Evolutionary conservation across 1,139 yeast genomes (phyloP), one percentile per base, ranked within the genome.

Genomic region (Groenewaldozyma sp.): DNA sequence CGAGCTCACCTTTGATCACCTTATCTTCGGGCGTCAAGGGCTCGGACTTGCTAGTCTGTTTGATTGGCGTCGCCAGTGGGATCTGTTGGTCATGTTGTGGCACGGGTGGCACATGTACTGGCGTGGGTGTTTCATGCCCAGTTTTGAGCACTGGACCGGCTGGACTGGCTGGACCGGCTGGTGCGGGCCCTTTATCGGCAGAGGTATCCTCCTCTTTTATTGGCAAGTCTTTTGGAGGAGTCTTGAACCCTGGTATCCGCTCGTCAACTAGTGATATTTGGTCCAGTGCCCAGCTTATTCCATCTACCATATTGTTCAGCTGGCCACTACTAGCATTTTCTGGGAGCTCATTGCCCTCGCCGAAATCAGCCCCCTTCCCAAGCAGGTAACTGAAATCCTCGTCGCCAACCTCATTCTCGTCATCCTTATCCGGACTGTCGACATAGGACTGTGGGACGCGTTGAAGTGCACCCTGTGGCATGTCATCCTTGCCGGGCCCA

Each of bases 11-110:
- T n/a, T 28, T 9, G 20, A 39, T 35, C 28, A 41, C 35, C 29
- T 41, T 31, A n/a, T 34, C 31, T 10, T 16, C 31, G 9, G 44
- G 44, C 9, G 44, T 41, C 10, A 35, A 28, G 10, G 44, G 44
- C 3, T 24, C 36, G n/a, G 7, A 11, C n/a, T n/a, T n/a, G n/a
- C n/a, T n/a, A n/a, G n/a, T n/a, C n/a, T 20, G 17, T n/a, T 24
- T 27, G 32, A 18, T 14, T 24, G 2, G 34, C 24, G 13, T 22
- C 22, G 13, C 9, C 9, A n/a, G n/a, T 19, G 18, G 33, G n/a
- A 10, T 20, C 26, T 24, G 17, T 16, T 7, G 14, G n/a, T n/a
- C n/a, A n/a, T n/a, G n/a, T n/a, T n/a, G n/a, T n/a, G n/a, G n/a
- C n/a, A n/a, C n/a, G 7, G 26, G 26, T 7, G 26, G 26, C 11